Evolutionary conservation across 768 basidiomycete genomes (phyloP), one percentile per base, ranked within the genome.

Genomic region (Hygrophoropsis aurantiaca): DNA sequence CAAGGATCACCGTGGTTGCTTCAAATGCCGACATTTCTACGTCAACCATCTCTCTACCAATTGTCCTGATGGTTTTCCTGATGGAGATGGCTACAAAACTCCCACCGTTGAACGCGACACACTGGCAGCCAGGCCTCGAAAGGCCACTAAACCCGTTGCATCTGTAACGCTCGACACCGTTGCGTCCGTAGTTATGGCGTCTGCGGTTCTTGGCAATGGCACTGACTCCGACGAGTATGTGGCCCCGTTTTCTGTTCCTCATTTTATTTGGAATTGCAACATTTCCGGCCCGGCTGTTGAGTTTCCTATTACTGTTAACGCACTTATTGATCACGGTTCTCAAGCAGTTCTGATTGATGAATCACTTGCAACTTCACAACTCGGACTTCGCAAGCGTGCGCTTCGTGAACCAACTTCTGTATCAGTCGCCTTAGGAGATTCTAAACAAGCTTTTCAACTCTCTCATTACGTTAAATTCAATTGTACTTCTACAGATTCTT

Each of bases 281-380:
- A 1, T 63, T 3, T 34, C 38, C 10, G 54, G 51, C 2, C 40
- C 56, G 11, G 1, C 3, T 8, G 2, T 25, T 8, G 1, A 11
- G 8, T 24, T 16, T 9, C 52, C 50, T 4, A 0, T 61, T 0
- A 13, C 2, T 13, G 43, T 60, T 0, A 34, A 48, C 1, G 48
- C 51, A 0, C 37, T 69, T 1, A 61, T 70, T 59, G 64, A 71
- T 37, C 35, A 53, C 43, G 65, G 66, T 4, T 59, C 64, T 1
- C 54, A 60, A 20, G 2, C 70, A 41, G 68, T 68, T 40, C 46
- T 74, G 18, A 69, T 71, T 44, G 32, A 57, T 16, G 26, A 54
- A 11, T 44, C 50, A 1, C 27, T 69, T 16, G 62, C 61, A 4
- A 23, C 1, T 19, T n/a, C n/a, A n/a, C 26, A n/a, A 33, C 50